A percentile compares a stretch with the other conserved stretches of the same genome.
Conservation (phyloP, 345 rosid genomes). For the Brassica rapa region DNA sequence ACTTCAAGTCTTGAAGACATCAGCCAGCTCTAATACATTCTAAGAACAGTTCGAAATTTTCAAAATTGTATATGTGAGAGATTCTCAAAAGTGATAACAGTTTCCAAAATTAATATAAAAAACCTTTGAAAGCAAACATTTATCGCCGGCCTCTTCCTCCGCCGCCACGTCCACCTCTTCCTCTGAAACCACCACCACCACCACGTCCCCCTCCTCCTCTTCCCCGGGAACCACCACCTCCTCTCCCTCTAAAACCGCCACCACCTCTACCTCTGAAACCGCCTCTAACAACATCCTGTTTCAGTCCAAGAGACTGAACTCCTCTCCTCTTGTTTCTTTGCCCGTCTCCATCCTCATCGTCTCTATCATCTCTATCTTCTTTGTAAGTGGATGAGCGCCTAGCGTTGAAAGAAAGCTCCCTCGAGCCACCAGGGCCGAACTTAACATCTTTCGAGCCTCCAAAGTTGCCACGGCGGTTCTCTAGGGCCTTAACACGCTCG, state of each 20-base stretch:
- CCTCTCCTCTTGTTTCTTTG: slow-evolving; percentile 65
- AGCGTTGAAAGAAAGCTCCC: slow-evolving; percentile 76
- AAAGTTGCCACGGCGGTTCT: slow-evolving; percentile 37
- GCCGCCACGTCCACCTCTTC: slow-evolving; percentile 41
- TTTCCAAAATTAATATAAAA: slow-evolving; percentile 7
- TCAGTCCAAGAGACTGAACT: slow-evolving; percentile 74
- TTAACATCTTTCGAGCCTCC: slow-evolving; percentile 55
- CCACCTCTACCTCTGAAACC: slow-evolving; percentile 56
- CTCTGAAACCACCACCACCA: slow-evolving; percentile 21
- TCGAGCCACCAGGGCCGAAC: slow-evolving; percentile 86
- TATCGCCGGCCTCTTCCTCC: slow-evolving; percentile 38
- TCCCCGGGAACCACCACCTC: slow-evolving; percentile 34
- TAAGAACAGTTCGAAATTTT: slow-evolving; percentile 13
- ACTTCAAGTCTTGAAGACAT: background rate
- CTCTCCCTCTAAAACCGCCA: slow-evolving; percentile 41
- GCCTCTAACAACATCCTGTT: slow-evolving; percentile 48
- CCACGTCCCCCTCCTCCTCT: slow-evolving; percentile 23
- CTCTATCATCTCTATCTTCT: slow-evolving; percentile 60
- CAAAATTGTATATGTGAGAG: slow-evolving; percentile 28
- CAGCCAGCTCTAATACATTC: background rate
- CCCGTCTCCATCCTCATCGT: slow-evolving; percentile 31
- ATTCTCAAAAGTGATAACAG: slow-evolving; percentile 12
- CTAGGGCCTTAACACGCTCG: slow-evolving; percentile 72
- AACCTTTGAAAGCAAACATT: slow-evolving; percentile 3
- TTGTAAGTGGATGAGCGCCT: slow-evolving; percentile 60